Base-by-base conservation (phyloP, 1,284 basidiomycete species). In the Malassezia sympodialis region DNA sequence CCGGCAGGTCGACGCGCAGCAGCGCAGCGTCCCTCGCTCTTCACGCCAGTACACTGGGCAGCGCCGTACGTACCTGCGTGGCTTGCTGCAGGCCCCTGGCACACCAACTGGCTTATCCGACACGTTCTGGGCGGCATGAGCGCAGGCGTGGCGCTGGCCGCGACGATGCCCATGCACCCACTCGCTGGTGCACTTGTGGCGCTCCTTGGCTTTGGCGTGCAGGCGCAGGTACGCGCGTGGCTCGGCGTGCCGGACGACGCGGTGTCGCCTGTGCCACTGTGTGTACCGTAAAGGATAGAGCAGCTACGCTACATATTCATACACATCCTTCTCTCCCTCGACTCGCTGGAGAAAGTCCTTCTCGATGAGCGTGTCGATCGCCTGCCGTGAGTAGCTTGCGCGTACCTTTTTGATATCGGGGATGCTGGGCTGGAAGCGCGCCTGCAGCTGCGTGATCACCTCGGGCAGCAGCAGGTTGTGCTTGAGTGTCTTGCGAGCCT, bases 301-400 rank as follows among this genome's bases (percentile, higher is more conserved):
- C 7, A 30, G n/a, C 30, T 45, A 69, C 4, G 67, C 67, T 5
- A 69, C 47, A 39, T 69, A 69, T n/a, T 54, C 47, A 49, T 69
- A 69, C 54, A 56, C 42, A 49, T 76, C 75, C 44, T 72, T 71
- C 41, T 69, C 60, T 6, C 84, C 88, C 26, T 88, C 87, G 24
- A 88, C 85, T 34, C 91, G 84, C 75, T 96, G 90, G 59, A 98
- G 86, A 75, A 94, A 98, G 77, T 96, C 94, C 77, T 96, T 94
- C 79, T 98, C 93, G 51, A 98, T 81, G 32, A 98, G 79, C 34
- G 87, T 85, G 72, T 98, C 94, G 68, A 98, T 96, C n/a, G 93
- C 91, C 85, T 53, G 28, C 19, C 8, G 26, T 52, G 4, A 45
- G 42, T 30, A 14, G 8, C 30, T 30, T n/a, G 3, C n/a, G 46